Conservation (phyloP, 116 monocot genomes). For the Cymodocea nodosa region DNA sequence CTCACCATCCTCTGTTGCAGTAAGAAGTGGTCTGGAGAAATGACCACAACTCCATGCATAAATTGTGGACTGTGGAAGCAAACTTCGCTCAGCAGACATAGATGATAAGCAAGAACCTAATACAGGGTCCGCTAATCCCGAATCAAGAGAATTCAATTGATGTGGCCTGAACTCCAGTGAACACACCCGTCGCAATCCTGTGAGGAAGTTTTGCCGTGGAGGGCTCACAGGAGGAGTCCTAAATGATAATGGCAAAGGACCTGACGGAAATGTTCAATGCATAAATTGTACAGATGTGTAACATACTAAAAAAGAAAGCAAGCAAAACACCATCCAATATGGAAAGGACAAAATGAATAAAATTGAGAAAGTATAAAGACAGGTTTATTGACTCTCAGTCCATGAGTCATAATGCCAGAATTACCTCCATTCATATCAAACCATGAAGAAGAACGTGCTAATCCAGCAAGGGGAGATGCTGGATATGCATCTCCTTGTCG, state of each 20-base stretch:
- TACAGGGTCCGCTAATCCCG: conserved; percentile 66
- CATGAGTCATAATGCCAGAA: neutral
- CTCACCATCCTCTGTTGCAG: conserved; percentile 64
- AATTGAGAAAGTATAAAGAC: neutral
- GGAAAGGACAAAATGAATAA: neutral
- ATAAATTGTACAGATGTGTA: neutral
- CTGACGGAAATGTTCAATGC: conserved; percentile 18
- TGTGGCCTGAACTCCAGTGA: conserved; percentile 77
- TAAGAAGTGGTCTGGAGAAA: conserved; percentile 83
- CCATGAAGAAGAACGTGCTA: conserved; percentile 84
- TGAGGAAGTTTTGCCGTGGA: conserved; percentile 56
- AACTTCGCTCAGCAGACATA: conserved; percentile 38
- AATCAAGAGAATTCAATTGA: conserved; percentile 52
- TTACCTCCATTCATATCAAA: conserved; percentile 91
- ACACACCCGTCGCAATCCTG: conserved; percentile 70
- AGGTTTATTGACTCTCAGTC: neutral
- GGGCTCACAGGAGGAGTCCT: conserved; percentile 94
- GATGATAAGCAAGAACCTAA: conserved; percentile 34
- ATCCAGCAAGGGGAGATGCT: conserved; percentile 40
- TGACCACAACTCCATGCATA: conserved; percentile 98
- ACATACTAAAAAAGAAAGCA: neutral
- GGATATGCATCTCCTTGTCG: conserved; percentile 42
- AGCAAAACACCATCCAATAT: neutral
- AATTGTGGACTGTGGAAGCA: conserved; percentile 74
- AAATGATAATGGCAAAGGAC: conserved; percentile 61